A percentile compares a stretch with the other conserved stretches of the same genome.
Evolutionary conservation across 441 rosid genomes (phyloP).

Genomic region (California macrophylla): DNA sequence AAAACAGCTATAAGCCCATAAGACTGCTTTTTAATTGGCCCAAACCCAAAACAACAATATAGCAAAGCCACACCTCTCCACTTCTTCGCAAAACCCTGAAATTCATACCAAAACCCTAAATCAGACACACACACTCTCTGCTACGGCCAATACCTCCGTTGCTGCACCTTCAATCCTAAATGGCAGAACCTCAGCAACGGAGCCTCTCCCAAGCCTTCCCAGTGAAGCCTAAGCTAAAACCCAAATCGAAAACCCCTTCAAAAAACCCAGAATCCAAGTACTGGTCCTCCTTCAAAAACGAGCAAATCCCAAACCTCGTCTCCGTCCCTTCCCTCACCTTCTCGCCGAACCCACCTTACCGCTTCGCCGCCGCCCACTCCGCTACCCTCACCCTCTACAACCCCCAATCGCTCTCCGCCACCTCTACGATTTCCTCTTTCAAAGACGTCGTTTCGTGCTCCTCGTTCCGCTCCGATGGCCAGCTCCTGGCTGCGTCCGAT

Average conservation of each 20-base stretch:
- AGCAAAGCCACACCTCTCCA: neutral
- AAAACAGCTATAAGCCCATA: neutral
- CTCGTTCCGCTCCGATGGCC: slow-evolving; percentile 62
- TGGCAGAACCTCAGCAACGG: slow-evolving; percentile 31
- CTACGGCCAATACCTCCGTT: neutral
- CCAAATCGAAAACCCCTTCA: slow-evolving; percentile 41
- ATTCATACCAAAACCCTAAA: neutral
- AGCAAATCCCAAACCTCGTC: slow-evolving; percentile 37
- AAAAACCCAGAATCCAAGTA: slow-evolving; percentile 71
- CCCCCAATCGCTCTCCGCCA: slow-evolving; percentile 35
- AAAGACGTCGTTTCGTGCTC: slow-evolving; percentile 46
- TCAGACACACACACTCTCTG: neutral
- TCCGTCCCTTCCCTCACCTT: slow-evolving; percentile 53
- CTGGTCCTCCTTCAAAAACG: slow-evolving; percentile 76
- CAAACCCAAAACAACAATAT: neutral
- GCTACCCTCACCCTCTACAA: slow-evolving; percentile 53
- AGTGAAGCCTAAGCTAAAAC: slow-evolving; percentile 57
- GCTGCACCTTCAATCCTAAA: slow-evolving; percentile 3
- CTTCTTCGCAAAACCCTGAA: slow-evolving; percentile 13
- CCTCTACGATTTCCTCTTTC: slow-evolving; percentile 38
- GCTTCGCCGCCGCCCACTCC: slow-evolving; percentile 62
- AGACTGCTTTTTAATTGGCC: neutral
- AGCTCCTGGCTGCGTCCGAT: slow-evolving; percentile 72
- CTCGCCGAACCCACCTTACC: slow-evolving; percentile 47
- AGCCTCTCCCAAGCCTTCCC: slow-evolving; percentile 38